Conservation (phyloP, 495 filamentous ascomycete species). For the Penicillium cataractarum region DNA sequence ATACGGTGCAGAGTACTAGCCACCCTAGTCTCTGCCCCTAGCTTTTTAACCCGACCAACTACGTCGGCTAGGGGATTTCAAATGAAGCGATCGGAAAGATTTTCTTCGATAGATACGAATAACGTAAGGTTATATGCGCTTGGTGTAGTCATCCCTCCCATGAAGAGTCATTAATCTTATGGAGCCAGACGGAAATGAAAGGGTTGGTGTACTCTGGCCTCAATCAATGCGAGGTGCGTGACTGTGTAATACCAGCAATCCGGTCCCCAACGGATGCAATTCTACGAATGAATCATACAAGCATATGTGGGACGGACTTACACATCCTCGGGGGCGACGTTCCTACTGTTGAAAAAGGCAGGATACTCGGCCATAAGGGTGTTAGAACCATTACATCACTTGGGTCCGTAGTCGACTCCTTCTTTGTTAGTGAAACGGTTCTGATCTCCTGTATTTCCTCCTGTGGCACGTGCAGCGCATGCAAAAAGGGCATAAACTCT, state of each 20-base stretch:
- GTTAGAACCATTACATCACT: conserved; percentile 72
- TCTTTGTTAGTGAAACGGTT: conserved; percentile 46
- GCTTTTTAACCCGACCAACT: background rate
- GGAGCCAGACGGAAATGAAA: conserved; percentile 6
- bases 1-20: background rate
- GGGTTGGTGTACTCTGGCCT: conserved; percentile 14
- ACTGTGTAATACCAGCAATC: conserved; percentile 64
- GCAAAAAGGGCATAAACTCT: conserved; percentile 37
- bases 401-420: conserved; percentile 59
- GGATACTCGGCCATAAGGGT: conserved; percentile 85
- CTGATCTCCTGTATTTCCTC: conserved; percentile 45
- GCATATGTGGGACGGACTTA: conserved; percentile 79
- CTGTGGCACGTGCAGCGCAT: conserved; percentile 44
- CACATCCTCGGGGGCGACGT: conserved; percentile 72
- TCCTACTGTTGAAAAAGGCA: conserved; percentile 68
- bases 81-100: background rate
- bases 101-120: background rate
- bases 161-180: background rate
- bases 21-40: background rate
- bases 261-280: conserved; percentile 75
- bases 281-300: conserved; percentile 73
- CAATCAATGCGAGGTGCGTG: conserved; percentile 33
- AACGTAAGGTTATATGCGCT: background rate
- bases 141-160: background rate
- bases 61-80: background rate